Evolutionary conservation across 331 rosid genomes (phyloP).

Genomic region (Stylosanthes scabra): DNA sequence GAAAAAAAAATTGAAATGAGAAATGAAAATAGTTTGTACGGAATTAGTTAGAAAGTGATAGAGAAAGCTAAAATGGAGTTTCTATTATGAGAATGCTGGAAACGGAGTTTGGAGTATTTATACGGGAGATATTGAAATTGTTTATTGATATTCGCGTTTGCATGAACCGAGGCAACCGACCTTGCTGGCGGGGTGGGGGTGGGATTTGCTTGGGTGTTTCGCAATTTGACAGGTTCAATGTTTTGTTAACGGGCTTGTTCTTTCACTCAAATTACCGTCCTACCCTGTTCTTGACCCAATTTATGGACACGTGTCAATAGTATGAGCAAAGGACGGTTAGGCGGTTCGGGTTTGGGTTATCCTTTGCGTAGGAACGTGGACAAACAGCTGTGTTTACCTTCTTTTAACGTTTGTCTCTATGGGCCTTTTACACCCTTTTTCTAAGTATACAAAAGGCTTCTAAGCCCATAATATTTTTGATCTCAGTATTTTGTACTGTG

Average conservation of each 20-base stretch:
- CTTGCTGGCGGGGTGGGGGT: slow-evolving; percentile 12
- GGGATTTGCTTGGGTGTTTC: slow-evolving; percentile 25
- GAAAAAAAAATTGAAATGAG: neutral
- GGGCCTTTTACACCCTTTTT: too few species aligned
- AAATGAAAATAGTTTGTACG: neutral
- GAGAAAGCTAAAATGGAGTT: neutral
- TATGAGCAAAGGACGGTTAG: neutral
- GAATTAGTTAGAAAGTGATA: neutral
- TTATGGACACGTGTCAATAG: slow-evolving; percentile 12
- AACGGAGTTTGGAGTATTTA: neutral
- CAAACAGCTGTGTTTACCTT: neutral
- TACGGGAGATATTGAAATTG: neutral
- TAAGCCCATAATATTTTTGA: too few species aligned
- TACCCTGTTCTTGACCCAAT: neutral
- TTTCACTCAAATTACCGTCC: neutral
- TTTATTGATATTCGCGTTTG: neutral
- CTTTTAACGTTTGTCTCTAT: too few species aligned
- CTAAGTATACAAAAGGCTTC: too few species aligned
- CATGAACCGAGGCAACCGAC: neutral
- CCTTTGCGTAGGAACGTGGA: neutral
- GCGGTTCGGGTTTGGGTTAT: slow-evolving; percentile 21
- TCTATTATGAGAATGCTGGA: neutral
- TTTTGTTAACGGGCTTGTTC: neutral
- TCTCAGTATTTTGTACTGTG: too few species aligned
- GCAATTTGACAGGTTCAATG: slow-evolving; percentile 6